These are phyloP conservation scores for Xylaria sp. DNA, from an alignment of 2,329 filamentous ascomycete genomes.

Conservation along the genomic window DNA sequence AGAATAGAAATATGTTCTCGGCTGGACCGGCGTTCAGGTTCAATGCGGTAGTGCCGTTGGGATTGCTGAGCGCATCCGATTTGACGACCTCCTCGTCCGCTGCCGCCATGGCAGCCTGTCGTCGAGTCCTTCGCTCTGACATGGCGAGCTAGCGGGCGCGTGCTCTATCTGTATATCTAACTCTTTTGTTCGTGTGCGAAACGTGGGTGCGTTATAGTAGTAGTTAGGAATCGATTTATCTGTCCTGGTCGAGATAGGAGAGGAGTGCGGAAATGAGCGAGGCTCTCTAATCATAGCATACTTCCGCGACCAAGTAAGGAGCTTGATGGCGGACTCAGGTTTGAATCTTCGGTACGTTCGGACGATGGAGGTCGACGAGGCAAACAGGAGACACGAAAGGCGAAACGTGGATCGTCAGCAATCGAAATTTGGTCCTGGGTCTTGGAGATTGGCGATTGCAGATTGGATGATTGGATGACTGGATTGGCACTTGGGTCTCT, in stretches of 20 bases:
- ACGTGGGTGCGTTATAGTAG: no score
- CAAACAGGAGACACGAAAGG: constrained; percentile 10
- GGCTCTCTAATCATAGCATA: constrained; percentile 13
- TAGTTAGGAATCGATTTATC: constrained; percentile 7
- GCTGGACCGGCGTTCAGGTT: constrained; percentile 51
- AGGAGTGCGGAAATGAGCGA: background rate
- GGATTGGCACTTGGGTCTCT: background rate
- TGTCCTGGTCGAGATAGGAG: constrained; percentile 2
- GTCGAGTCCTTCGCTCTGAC: constrained; percentile 47
- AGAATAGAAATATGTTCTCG: constrained; percentile 86
- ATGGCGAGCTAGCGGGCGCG: no score
- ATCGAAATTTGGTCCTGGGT: constrained; percentile 29
- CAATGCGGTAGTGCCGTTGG: constrained; percentile 50
- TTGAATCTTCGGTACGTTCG: background rate
- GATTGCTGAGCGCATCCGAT: constrained; percentile 35
- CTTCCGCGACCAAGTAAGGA: background rate
- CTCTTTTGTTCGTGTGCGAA: no score
- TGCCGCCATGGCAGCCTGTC: constrained; percentile 46
- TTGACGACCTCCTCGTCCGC: constrained; percentile 43
- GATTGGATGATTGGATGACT: background rate
- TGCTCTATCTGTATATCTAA: no score
- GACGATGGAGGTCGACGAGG: constrained; percentile 2
- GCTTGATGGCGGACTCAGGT: background rate
- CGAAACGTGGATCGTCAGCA: constrained; percentile 33
- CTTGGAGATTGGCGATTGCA: constrained; percentile 9